A percentile compares a stretch with the other conserved stretches of the same genome.
Evolutionary conservation across 2,329 filamentous ascomycete species (phyloP).

Genomic region (Xylaria sp.): DNA sequence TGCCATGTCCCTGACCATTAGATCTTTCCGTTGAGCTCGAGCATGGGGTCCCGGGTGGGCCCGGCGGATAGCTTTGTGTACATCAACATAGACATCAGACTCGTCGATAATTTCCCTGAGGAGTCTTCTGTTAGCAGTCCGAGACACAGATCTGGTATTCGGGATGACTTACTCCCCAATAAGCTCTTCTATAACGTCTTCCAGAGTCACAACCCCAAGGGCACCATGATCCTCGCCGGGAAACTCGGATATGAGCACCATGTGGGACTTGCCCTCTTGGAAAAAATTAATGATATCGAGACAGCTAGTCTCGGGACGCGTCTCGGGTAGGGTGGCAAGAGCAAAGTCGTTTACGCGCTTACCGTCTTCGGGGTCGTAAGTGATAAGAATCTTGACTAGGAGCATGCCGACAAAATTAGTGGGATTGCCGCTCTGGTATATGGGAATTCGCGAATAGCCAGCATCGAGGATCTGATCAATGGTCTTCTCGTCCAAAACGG

Average conservation of each 20-base stretch:
- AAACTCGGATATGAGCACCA: conserved; percentile 91
- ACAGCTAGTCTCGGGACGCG: conserved; percentile 93
- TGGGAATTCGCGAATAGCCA: conserved; percentile 95
- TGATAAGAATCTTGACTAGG: conserved; percentile 97
- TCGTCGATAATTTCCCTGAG: conserved; percentile 93
- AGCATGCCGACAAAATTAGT: conserved; percentile 97
- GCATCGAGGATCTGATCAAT: conserved; percentile 94
- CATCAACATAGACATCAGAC: conserved; percentile 97
- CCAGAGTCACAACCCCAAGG: conserved; percentile 91
- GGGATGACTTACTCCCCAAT: conserved; percentile 83
- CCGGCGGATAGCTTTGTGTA: conserved; percentile 96
- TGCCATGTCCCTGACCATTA: conserved; percentile 49
- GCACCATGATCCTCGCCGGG: conserved; percentile 93
- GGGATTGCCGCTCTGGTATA: conserved; percentile 84
- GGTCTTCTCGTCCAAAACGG: conserved; percentile 88
- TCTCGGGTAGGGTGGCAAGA: conserved; percentile 93
- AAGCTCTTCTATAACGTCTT: conserved; percentile 97
- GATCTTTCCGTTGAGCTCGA: conserved; percentile 58
- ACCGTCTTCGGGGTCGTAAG: conserved; percentile 94
- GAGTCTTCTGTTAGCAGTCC: conserved; percentile 8
- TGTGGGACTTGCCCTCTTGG: conserved; percentile 98
- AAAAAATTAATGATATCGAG: conserved; percentile 99
- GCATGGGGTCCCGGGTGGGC: conserved; percentile 85
- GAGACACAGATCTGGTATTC: conserved; percentile 17
- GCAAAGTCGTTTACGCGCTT: conserved; percentile 90